Evolutionary conservation across 768 basidiomycete genomes (phyloP), one percentile per base, ranked within the genome.

Genomic region (Lactifluus echinatus): DNA sequence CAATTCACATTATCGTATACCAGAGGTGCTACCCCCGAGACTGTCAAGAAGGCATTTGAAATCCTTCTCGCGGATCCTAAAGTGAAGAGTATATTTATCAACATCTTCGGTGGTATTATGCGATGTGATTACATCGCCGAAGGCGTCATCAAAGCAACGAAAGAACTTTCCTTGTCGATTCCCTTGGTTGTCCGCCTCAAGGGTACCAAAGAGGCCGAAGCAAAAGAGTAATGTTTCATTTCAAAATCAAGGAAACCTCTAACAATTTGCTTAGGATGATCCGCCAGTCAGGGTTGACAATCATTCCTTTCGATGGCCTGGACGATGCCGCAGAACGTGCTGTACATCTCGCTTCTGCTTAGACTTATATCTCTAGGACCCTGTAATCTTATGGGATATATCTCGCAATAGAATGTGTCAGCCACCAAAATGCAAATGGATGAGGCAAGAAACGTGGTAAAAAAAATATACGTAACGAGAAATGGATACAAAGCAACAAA

Each of bases 31-130:
- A 98, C 95, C 14, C 93, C 96, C n/a, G 91, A 96, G 68, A 97
- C 96, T 4, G 96, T 99, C 65, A 99, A 98, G 81, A 98, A 94
- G 74, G 96, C 96, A 2, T 99, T 99, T 66, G 93, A 97, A 73
- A 89, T 99, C 64, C 79, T 99, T 23, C 77, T 95, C 23, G 73
- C 82, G 45, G 93, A 98, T 68, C 83, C 85, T 62, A 89, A 90
- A 69, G 95, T 98, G 66, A 95, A 94, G 79, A 89, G 89, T 56
- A 99, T 99, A 66, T 97, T 98, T 71, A 96, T 99, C 74, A 99
- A 99, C 75, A 93, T 93, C 69, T 93, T 94, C 66, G 91, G 92
- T 64, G 93, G 87, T 68, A 99, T 97, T 75, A 99, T 99, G 96
- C 85, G 96, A 67, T 99, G 96, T 66, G 96, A 99, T 69, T 94